phyloP scores from a whole-genome alignment of 805 yeast genomes.

The Cyberlindnera xylosilytica region DNA sequence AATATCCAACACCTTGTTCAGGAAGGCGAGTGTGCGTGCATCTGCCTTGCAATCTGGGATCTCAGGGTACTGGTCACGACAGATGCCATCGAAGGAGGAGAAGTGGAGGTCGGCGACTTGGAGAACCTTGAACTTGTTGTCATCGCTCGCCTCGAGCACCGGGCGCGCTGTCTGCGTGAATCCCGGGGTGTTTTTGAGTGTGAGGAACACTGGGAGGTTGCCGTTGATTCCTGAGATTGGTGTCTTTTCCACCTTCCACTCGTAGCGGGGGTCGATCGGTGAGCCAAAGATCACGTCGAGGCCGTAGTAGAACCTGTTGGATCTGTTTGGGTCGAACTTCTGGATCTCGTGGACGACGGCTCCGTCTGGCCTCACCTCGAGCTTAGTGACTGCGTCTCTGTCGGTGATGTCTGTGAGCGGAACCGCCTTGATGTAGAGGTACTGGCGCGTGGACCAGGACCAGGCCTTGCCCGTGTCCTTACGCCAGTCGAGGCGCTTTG shows the following conservation, averaged over 20 bases:
- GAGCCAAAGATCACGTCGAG: slow-evolving; percentile 70
- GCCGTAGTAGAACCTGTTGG: slow-evolving; percentile 18
- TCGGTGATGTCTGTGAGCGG: slow-evolving; percentile 8
- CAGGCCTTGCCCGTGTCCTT: slow-evolving; percentile 5
- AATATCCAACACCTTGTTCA: slow-evolving; percentile 58
- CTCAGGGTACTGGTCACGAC: slow-evolving; percentile 70
- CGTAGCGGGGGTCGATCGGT: slow-evolving; percentile 72
- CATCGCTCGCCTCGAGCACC: slow-evolving; percentile 25
- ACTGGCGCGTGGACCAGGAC: slow-evolving; percentile 14
- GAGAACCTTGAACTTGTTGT: slow-evolving; percentile 66
- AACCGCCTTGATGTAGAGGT: slow-evolving; percentile 13
- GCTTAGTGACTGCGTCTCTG: slow-evolving; percentile 5
- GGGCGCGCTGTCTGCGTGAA: slow-evolving; percentile 7
- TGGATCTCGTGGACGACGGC: slow-evolving; percentile 49
- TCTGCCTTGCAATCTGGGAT: slow-evolving; percentile 68
- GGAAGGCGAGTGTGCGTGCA: slow-evolving; percentile 49
- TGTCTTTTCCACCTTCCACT: slow-evolving; percentile 45
- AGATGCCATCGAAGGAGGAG: slow-evolving; percentile 77
- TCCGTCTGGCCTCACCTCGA: slow-evolving; percentile 6
- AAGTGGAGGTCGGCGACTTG: slow-evolving; percentile 93
- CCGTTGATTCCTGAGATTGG: slow-evolving; percentile 10
- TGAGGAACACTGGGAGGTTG: slow-evolving; percentile 22
- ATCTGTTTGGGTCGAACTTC: slow-evolving; percentile 9
- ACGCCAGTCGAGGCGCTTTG: slow-evolving; percentile 15
- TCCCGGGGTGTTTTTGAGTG: slow-evolving; percentile 20